Conservation (phyloP, 1,139 yeast genomes). For the Saccharomyces hybrid region DNA sequence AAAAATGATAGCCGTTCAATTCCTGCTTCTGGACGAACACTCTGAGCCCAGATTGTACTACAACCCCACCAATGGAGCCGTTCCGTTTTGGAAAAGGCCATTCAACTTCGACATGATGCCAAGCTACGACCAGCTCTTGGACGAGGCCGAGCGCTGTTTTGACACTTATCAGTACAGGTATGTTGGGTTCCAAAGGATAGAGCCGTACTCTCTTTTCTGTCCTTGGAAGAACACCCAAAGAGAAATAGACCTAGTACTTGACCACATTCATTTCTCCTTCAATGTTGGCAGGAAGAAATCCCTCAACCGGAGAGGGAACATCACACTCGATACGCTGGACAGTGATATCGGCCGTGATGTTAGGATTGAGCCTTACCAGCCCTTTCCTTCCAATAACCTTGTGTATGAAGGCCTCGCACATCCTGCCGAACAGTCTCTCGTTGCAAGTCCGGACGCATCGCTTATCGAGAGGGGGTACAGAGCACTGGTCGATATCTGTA, state of each 20-base stretch:
- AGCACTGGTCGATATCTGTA: neutral
- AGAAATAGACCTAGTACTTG: neutral
- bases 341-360: neutral
- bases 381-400: neutral
- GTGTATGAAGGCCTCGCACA: neutral
- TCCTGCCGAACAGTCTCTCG: neutral
- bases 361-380: neutral
- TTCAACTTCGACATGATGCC: neutral
- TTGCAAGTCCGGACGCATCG: neutral
- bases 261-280: neutral
- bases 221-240: neutral
- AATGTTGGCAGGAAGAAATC: neutral
- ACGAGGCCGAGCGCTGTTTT: neutral
- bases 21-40: neutral
- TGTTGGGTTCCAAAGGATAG: neutral
- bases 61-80: neutral
- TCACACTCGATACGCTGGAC: neutral
- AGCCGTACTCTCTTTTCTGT: neutral
- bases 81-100: neutral
- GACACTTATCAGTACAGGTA: neutral
- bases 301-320: neutral
- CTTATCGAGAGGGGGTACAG: neutral
- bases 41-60: neutral
- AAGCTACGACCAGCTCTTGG: neutral
- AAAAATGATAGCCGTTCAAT: neutral